phyloP scores from a whole-genome alignment of 2,329 filamentous ascomycete species.

The Aspergillus phoenicis region DNA sequence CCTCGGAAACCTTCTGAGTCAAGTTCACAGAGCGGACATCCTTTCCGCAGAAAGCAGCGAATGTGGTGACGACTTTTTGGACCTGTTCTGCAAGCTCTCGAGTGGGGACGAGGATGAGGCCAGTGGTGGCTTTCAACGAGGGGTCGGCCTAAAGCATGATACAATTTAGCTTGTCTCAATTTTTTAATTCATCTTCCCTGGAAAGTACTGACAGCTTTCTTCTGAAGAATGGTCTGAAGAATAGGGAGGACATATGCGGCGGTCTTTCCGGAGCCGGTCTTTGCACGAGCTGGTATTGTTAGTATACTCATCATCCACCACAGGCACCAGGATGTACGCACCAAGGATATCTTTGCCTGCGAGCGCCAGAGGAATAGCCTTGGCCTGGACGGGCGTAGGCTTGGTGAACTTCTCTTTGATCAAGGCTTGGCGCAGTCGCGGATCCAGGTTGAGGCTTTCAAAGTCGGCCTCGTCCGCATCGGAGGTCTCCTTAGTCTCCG shows the following conservation, averaged over 20 bases:
- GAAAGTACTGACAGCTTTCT: slow-evolving; percentile 62
- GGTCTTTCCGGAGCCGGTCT: slow-evolving; percentile 95
- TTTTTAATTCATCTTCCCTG: background rate
- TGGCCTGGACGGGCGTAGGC: slow-evolving; percentile 85
- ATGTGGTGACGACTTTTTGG: slow-evolving; percentile 72
- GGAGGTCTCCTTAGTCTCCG: slow-evolving; percentile 29
- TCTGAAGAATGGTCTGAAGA: slow-evolving; percentile 79
- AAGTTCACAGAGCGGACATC: slow-evolving; percentile 82
- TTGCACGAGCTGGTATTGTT: slow-evolving; percentile 69
- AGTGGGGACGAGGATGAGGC: slow-evolving; percentile 91
- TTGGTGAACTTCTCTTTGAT: slow-evolving; percentile 79
- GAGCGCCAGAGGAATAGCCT: slow-evolving; percentile 83
- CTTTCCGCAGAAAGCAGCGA: slow-evolving; percentile 81
- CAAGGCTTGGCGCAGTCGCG: slow-evolving; percentile 82
- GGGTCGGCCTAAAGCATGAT: slow-evolving; percentile 35
- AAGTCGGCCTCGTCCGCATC: slow-evolving; percentile 60
- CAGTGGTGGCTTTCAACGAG: slow-evolving; percentile 59
- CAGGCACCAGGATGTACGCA: slow-evolving; percentile 26
- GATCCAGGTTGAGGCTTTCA: slow-evolving; percentile 75
- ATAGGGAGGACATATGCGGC: slow-evolving; percentile 92
- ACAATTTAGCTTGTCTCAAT: slow-evolving; percentile 8
- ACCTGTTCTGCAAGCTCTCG: slow-evolving; percentile 94
- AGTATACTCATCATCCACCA: slow-evolving; percentile 11
- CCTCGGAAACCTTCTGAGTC: slow-evolving; percentile 85
- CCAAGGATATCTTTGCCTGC: slow-evolving; percentile 83